phyloP scores from a whole-genome alignment of 1,284 basidiomycete species.

The Ceratobasidium sp. region DNA sequence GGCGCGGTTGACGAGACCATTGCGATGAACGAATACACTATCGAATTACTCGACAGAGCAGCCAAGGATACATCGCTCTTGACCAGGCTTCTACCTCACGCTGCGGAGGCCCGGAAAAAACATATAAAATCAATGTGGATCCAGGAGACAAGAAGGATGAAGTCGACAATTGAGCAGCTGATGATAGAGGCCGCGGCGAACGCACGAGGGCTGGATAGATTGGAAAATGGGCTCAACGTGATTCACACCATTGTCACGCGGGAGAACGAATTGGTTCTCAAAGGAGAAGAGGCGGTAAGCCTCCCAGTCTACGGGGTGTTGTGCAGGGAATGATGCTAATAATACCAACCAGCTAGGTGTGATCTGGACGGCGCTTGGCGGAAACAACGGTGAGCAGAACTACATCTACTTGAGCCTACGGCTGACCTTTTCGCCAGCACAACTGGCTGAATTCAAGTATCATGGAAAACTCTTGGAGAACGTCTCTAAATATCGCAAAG shows the following conservation, averaged over 20 bases:
- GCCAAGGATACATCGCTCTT: conserved; percentile 9
- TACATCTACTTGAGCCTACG: background rate
- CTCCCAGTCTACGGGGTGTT: background rate
- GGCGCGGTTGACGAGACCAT: conserved; percentile 46
- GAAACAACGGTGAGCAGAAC: conserved; percentile 35
- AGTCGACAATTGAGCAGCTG: conserved; percentile 35
- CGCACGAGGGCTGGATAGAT: conserved; percentile 39
- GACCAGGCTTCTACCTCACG: conserved; percentile 2
- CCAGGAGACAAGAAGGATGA: conserved; percentile 27
- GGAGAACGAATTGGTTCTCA: conserved; percentile 16
- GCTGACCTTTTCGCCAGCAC: background rate
- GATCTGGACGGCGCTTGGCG: conserved; percentile 45
- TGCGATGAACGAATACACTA: conserved; percentile 44
- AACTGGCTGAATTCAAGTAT: conserved; percentile 12
- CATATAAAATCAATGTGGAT: conserved; percentile 38
- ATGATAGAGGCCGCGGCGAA: conserved; percentile 44
- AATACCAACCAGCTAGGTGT: conserved; percentile 24
- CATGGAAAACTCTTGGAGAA: conserved; percentile 30
- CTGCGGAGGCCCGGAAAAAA: conserved; percentile 1
- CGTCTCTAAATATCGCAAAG: conserved; percentile 32
- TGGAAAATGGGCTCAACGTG: conserved; percentile 37
- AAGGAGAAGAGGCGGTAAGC: conserved; percentile 37
- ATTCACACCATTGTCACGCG: conserved; percentile 41
- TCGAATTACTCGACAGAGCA: conserved; percentile 36
- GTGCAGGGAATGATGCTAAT: background rate